Percentiles rank a stretch among this genome's conserved stretches.
Conservation (phyloP, 1,284 basidiomycete species). For the Schizopora paradoxa region DNA sequence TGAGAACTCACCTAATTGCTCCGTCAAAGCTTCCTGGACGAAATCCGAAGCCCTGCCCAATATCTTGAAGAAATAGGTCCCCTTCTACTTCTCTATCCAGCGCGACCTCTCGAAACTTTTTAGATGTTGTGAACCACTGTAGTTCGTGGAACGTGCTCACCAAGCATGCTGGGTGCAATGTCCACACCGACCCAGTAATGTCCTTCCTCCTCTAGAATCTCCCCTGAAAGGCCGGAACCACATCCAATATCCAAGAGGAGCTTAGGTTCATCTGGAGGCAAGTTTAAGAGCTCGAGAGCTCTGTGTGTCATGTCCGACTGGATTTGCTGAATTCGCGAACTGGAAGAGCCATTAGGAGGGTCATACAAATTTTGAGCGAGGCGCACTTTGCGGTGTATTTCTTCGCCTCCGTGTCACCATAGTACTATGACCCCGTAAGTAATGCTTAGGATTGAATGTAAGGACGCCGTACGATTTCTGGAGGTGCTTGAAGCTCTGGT, state of each 20-base stretch:
- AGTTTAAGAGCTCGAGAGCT: constrained; percentile 85
- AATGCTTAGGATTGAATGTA: neutral
- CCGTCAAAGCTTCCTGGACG: constrained; percentile 96
- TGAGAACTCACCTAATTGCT: constrained; percentile 75
- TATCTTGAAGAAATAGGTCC: constrained; percentile 89
- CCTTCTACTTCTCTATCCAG: constrained; percentile 91
- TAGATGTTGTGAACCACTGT: neutral
- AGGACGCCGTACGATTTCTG: constrained; percentile 85
- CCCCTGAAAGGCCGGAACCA: constrained; percentile 96
- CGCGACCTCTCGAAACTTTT: constrained; percentile 73
- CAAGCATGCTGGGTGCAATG: constrained; percentile 95
- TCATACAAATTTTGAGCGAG: constrained; percentile 6
- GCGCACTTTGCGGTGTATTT: constrained; percentile 95
- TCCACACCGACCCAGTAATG: constrained; percentile 95
- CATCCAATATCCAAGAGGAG: constrained; percentile 96
- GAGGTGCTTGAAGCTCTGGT: constrained; percentile 93
- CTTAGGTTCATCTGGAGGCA: constrained; percentile 72
- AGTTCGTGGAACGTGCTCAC: constrained; percentile 45
- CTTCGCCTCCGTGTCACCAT: constrained; percentile 90
- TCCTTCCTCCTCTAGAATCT: constrained; percentile 93
- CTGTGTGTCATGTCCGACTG: constrained; percentile 98
- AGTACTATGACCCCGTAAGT: constrained; percentile 60
- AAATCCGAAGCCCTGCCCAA: constrained; percentile 92
- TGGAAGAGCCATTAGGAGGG: constrained; percentile 28
- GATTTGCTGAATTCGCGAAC: constrained; percentile 93